Evolutionary conservation across 805 yeast genomes (phyloP).

Genomic region (Metschnikowia aberdeeniae): DNA sequence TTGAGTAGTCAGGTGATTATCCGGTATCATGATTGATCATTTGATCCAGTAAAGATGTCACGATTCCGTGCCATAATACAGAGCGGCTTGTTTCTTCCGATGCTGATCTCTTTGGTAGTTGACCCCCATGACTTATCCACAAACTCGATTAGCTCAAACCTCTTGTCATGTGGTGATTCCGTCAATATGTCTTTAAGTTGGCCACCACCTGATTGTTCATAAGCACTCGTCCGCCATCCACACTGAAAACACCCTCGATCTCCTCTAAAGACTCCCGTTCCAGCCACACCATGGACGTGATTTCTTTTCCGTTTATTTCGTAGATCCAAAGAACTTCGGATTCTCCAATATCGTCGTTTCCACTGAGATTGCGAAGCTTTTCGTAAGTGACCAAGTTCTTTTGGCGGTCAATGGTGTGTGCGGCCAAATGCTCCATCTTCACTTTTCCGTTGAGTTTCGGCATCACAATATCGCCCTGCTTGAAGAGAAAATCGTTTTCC

Average conservation of each 20-base stretch:
- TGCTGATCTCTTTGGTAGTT: too few species aligned
- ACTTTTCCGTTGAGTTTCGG: conserved; percentile 41
- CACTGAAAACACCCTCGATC: conserved; percentile 14
- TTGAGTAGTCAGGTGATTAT: neutral
- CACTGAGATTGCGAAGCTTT: conserved; percentile 17
- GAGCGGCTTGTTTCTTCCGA: too few species aligned
- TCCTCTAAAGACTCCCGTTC: conserved; percentile 19
- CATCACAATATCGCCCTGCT: conserved; percentile 34
- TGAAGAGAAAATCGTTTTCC: conserved; percentile 2
- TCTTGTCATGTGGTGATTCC: neutral
- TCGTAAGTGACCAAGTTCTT: conserved; percentile 31
- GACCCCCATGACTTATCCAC: too few species aligned
- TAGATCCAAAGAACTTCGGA: conserved; percentile 22
- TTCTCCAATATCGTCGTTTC: neutral
- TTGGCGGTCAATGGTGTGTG: conserved; percentile 37
- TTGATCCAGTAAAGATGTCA: too few species aligned
- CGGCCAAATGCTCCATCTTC: conserved; percentile 41
- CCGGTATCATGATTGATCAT: too few species aligned
- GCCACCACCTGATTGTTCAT: conserved; percentile 29
- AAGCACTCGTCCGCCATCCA: conserved; percentile 21
- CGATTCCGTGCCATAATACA: too few species aligned
- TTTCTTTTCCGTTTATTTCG: conserved; percentile 31
- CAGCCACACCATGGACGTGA: conserved; percentile 29
- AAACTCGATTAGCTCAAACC: neutral
- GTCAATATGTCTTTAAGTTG: conserved; percentile 26